Conservation (phyloP, 2,329 filamentous ascomycete species). For the Geosmithia flava region DNA sequence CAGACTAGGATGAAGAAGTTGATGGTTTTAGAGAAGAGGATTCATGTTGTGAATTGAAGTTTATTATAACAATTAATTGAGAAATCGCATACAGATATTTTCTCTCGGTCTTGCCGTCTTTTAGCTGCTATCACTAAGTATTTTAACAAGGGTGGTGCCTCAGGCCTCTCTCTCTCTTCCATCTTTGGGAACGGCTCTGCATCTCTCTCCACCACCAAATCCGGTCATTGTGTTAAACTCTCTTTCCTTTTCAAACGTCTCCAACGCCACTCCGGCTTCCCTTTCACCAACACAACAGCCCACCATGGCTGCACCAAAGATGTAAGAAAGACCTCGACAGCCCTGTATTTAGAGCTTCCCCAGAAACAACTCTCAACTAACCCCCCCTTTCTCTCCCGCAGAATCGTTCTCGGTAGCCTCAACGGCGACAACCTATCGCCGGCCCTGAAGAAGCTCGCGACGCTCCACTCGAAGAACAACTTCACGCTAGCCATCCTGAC, state of each 20-base stretch:
- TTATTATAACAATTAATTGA: too few relatives aligned
- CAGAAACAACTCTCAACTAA: not conserved
- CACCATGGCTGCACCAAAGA: slow-evolving; percentile 34
- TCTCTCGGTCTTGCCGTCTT: too few relatives aligned
- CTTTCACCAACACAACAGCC: slow-evolving; percentile 1
- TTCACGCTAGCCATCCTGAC: slow-evolving; percentile 78
- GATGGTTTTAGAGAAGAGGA: not conserved
- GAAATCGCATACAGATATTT: too few relatives aligned
- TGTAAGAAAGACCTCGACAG: slow-evolving; percentile 26
- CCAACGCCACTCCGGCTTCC: not conserved
- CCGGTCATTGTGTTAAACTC: not conserved
- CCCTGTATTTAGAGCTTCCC: not conserved
- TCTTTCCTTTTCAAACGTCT: slow-evolving; percentile 5
- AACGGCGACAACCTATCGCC: slow-evolving; percentile 60
- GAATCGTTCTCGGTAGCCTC: slow-evolving; percentile 72
- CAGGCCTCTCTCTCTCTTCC: too few relatives aligned
- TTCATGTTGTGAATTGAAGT: not conserved
- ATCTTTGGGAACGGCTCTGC: too few relatives aligned
- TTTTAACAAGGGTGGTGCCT: too few relatives aligned
- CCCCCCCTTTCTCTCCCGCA: slow-evolving; percentile 15
- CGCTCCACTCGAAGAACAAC: slow-evolving; percentile 73
- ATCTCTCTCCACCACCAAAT: slow-evolving; percentile 1
- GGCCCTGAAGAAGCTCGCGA: slow-evolving; percentile 68
- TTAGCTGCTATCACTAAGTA: too few relatives aligned
- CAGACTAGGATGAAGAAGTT: not conserved